A percentile compares a stretch with the other conserved stretches of the same genome.
Conservation (phyloP, 2,329 filamentous ascomycete genomes). For the Aspergillus unguis region DNA sequence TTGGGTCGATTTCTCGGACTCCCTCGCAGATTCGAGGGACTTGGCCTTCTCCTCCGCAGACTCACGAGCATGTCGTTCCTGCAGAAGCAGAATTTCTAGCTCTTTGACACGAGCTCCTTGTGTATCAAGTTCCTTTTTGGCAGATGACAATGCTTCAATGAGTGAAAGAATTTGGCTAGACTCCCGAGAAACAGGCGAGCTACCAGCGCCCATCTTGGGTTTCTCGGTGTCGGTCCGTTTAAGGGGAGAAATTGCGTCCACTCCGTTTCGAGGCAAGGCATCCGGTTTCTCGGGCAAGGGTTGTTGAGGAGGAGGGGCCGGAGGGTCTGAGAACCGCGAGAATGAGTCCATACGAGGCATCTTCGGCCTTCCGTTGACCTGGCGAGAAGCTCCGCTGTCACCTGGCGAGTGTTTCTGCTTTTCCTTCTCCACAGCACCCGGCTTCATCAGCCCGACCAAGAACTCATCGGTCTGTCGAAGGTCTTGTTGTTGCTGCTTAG, state of each 20-base stretch:
- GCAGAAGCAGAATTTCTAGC: slow-evolving; percentile 71
- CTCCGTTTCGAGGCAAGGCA: slow-evolving; percentile 47
- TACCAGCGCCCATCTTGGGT: slow-evolving; percentile 51
- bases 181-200: slow-evolving; percentile 51
- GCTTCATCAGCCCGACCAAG: slow-evolving; percentile 70
- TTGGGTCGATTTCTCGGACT: slow-evolving; percentile 19
- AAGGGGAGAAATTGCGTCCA: slow-evolving; percentile 53
- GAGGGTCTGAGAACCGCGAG: slow-evolving; percentile 84
- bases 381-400: slow-evolving; percentile 42
- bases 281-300: slow-evolving; percentile 92
- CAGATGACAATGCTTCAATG: slow-evolving; percentile 76
- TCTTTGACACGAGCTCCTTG: slow-evolving; percentile 76
- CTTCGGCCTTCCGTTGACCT: slow-evolving; percentile 47
- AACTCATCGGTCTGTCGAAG: slow-evolving; percentile 79
- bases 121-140: slow-evolving; percentile 82
- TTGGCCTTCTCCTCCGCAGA: slow-evolving; percentile 78
- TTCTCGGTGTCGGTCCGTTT: slow-evolving; percentile 75
- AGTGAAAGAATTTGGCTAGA: slow-evolving; percentile 76
- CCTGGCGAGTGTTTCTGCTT: slow-evolving; percentile 47
- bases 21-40: slow-evolving; percentile 55
- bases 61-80: slow-evolving; percentile 78
- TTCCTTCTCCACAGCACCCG: slow-evolving; percentile 59
- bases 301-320: slow-evolving; percentile 88
- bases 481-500: slow-evolving; percentile 82
- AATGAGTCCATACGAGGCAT: slow-evolving; percentile 68